Conservation (phyloP, 352 stramenopile species). For the Pythium apleroticum region DNA sequence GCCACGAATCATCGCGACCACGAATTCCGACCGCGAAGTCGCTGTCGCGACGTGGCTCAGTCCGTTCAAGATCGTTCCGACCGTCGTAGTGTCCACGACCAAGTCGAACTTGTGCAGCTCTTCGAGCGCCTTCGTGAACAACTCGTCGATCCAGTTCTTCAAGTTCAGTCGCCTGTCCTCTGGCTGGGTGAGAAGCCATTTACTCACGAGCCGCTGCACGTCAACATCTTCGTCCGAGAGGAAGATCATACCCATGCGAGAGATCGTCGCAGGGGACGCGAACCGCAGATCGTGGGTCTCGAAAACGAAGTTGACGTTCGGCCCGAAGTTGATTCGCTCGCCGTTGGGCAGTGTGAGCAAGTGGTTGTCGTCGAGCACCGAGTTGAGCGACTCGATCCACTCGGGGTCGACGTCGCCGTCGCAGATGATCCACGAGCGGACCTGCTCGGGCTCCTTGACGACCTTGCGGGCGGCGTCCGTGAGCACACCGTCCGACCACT, state of each 20-base stretch:
- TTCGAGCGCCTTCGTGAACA: conserved; percentile 89
- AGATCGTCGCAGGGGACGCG: conserved; percentile 95
- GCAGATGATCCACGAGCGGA: conserved; percentile 94
- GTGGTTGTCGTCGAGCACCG: conserved; percentile 96
- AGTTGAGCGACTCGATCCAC: conserved; percentile 97
- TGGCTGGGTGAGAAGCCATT: conserved; percentile 72
- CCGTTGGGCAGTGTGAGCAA: conserved; percentile 95
- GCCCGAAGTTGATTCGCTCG: conserved; percentile 94
- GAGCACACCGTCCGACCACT: conserved; percentile 95
- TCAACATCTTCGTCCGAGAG: conserved; percentile 91
- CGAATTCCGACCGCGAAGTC: conserved; percentile 83
- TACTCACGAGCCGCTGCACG: conserved; percentile 72
- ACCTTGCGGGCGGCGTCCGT: conserved; percentile 90
- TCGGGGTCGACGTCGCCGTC: conserved; percentile 96
- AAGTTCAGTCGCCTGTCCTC: conserved; percentile 57
- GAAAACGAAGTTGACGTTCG: conserved; percentile 97
- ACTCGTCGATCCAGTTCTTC: conserved; percentile 89
- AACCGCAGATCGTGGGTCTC: conserved; percentile 95
- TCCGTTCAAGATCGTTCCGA: conserved; percentile 93
- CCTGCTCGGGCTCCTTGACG: conserved; percentile 87
- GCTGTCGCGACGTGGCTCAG: conserved; percentile 84
- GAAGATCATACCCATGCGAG: conserved; percentile 97
- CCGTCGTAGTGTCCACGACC: conserved; percentile 92
- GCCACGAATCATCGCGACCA: conserved; percentile 90
- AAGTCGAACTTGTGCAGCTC: conserved; percentile 85